Conservation (phyloP, 202 grass and related monocot genomes). For the Musa balbisiana region DNA sequence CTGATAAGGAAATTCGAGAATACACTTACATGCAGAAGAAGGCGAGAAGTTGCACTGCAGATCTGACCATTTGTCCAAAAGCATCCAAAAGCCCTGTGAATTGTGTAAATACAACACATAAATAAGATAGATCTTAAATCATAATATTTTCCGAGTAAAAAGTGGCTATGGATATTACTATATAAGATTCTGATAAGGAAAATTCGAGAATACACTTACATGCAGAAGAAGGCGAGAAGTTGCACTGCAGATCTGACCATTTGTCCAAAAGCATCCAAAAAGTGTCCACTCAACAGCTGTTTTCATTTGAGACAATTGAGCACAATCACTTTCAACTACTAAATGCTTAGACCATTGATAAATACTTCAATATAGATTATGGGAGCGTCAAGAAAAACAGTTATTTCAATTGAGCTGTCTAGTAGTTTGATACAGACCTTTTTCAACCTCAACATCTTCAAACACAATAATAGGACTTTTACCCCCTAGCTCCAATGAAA, state of each 20-base stretch:
- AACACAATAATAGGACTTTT: slow-evolving; percentile 98
- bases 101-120: not conserved
- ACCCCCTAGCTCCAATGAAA: slow-evolving; percentile 97
- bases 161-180: not conserved
- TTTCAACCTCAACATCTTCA: slow-evolving; percentile 93
- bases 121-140: not conserved
- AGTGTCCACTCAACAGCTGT: slow-evolving; percentile 95
- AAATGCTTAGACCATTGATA: not conserved
- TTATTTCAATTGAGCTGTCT: not conserved
- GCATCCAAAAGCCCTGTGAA: slow-evolving; percentile 94
- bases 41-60: slow-evolving; percentile 96
- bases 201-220: slow-evolving; percentile 35
- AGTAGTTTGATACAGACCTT: slow-evolving; percentile 41
- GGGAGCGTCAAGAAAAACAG: not conserved
- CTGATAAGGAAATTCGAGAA: too few species aligned
- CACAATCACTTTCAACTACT: not conserved
- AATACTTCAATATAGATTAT: not conserved
- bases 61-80: slow-evolving; percentile 99
- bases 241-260: slow-evolving; percentile 98
- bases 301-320: slow-evolving; percentile 24
- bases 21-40: slow-evolving; percentile 82
- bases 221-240: slow-evolving; percentile 94
- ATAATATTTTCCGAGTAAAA: not conserved
- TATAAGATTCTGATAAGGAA: not conserved
- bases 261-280: slow-evolving; percentile 99